Evolutionary conservation across 139 green algal species (phyloP), one percentile per base, ranked within the genome.

Genomic region (Tetraselmis chui): DNA sequence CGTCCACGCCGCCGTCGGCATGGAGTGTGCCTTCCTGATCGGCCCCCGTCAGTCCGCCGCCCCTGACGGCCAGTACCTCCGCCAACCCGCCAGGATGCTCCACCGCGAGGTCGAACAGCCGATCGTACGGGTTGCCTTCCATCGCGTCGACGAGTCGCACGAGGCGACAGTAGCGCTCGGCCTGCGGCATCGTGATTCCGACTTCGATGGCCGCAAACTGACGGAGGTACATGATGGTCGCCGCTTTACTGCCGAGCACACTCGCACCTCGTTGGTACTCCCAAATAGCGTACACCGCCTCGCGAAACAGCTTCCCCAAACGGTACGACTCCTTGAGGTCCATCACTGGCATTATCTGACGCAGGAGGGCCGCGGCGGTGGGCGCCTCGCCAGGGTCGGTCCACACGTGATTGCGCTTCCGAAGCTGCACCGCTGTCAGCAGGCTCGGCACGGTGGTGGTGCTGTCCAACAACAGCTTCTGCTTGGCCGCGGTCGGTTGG

Each of bases 121-220:
- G 24, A n/a, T 82, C 80, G 67, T 78, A 87, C 28, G 76, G 75
- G 45, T 84, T 87, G 76, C n/a, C 58, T 5, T 25, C 76, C 27
- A 31, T 28, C 28, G 28, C 31, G 30, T 87, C 84, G 2, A 87
- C 58, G 79, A 82, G 84, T 23, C 84, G 80, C 29, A 84, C 80
- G 31, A 87, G 79, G n/a, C 29, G 32, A 30, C 25, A 32, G 76
- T 84, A 84, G 30, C 84, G 67, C 31, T 84, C 75, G 30, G 84
- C 84, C 76, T 87, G 84, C 2, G 76, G 28, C 28, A 84, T 26
- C 78, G 84, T 87, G 80, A 32, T 83, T 31, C 75, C 80, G 58
- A 75, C 32, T 25, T 87, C 76, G 80, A 82, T 83, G 74, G 59
- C 84, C 1, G 84, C 80, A 74, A 84, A 84, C 76, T 87, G 80